Evolutionary conservation across 495 filamentous ascomycete species (phyloP), one percentile per base, ranked within the genome.

Genomic region (Talaromyces nanjingensis): DNA sequence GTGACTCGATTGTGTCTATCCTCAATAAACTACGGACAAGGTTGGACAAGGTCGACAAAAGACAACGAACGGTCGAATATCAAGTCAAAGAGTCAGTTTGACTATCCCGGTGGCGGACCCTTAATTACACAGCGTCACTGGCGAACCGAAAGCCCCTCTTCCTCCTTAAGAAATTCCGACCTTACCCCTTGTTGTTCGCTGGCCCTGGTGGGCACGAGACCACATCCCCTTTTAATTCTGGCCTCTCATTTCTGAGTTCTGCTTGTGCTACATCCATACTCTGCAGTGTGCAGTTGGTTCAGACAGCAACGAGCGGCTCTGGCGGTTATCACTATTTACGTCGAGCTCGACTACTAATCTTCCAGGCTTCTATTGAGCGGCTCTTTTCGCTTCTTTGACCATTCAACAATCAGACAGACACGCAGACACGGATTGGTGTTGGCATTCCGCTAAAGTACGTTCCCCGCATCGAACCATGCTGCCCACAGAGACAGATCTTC

Each of bases 211-310:
- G 60, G 42, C 60, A 53, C 60, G 60, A 53, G 60, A 52, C 60
- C 60, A 62, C 60, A 62, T 62, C 60, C 60, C 60, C 39, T 54
- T 52, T 53, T 54, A 20, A 52, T 47, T 22, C 18, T 49, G 31
- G 33, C 31, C 37, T 24, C 39, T 62, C 22, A 14, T 29, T 27
- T 9, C 22, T 18, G 14, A 59, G 18, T 37, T 59, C 27, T 16
- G 45, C 18, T 22, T 49, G 45, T 49, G 45, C n/a, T 49, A 49
- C 45, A 3, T 20, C 3, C n/a, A 22, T 8, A 4, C 18, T 25
- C 9, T 39, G 34, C 4, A 27, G 27, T 25, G 1, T 39, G 34
- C 4, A 27, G 27, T 27, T 31, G 29, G 29, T 31, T 31, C 29
- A 31, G 29, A 31, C 37, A 42, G 8, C 33, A 12, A 37, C 45